Base-by-base conservation (phyloP, 805 yeast species). In the Cyberlindnera samutprakarnensis region DNA sequence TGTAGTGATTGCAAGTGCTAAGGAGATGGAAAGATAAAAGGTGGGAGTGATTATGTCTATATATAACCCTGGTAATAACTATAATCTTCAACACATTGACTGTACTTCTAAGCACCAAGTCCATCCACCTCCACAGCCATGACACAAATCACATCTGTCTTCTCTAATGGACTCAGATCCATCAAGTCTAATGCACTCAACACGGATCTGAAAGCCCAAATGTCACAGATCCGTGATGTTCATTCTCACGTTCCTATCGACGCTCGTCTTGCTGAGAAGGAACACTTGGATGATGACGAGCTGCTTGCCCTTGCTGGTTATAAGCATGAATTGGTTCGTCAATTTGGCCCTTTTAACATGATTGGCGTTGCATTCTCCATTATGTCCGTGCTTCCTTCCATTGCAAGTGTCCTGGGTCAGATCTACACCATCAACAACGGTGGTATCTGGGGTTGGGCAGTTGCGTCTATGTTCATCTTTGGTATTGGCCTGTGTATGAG, bases 401-500 rank as follows among this genome's bases (percentile, higher is more conserved):
- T 76, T 33, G 71, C 83, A 0, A 69, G 81, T 3, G 65, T 68
- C 14, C 42, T 77, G 15, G 61, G 44, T 8, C 61, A 64, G 29
- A 78, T 79, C 14, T 58, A 79, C 11, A 54, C 69, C 15, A 33
- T 40, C 31, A 41, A 37, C 21, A 41, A 37, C 21, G 41, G 44
- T 20, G 74, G 79, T 0, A 62, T 78, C 3, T 80, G 88, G 88
- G 81, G 84, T 29, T 81, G 90, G 88, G 54, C 75, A 28, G 46
- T 74, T 12, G 66, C 83, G 21, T 66, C 75, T 5, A 37, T 62
- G 9, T 72, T 76, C 43, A 75, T 79, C 35, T 42, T 42, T 28
- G 48, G 63, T 8, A 67, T 75, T n/a, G 86, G 85, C 13, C 40
- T 69, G 7, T 63, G 79, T 13, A 70, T 81, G 75, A 64, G 82